Conservation (phyloP, 306 rosid species). For the Clitoria ternatea region DNA sequence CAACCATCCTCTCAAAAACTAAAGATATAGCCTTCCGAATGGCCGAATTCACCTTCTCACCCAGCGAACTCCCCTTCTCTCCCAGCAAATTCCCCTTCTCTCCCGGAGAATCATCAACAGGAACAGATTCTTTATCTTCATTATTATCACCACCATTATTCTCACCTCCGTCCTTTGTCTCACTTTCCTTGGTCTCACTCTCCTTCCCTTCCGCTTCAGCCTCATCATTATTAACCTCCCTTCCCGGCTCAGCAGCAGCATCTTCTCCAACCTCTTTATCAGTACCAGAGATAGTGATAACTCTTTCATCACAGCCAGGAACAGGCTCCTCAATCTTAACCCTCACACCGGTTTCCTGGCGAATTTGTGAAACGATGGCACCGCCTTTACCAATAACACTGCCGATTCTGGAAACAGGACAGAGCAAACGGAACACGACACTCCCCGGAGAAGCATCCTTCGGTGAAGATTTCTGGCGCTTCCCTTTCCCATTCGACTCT, state of each 20-base stretch:
- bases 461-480: conserved; percentile 48
- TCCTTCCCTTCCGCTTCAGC: conserved; percentile 35
- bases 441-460: conserved; percentile 34
- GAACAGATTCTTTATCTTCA: conserved; percentile 40
- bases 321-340: conserved; percentile 68
- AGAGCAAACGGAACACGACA: conserved; percentile 56
- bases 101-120: conserved; percentile 17
- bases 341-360: conserved; percentile 57
- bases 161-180: conserved; percentile 16
- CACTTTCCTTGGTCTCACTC: no score
- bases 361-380: conserved; percentile 49
- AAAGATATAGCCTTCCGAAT: conserved; percentile 59
- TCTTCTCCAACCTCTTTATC: conserved; percentile 50
- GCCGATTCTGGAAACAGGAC: conserved; percentile 53
- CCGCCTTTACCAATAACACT: conserved; percentile 68
- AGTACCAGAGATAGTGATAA: conserved; percentile 43
- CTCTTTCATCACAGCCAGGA: conserved; percentile 75
- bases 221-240: conserved; percentile 43
- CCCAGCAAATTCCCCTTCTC: conserved; percentile 34
- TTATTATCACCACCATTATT: conserved; percentile 26
- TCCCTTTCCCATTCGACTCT: conserved; percentile 57
- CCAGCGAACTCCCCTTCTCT: conserved; percentile 28
- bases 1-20: conserved; percentile 63
- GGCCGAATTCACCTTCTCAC: conserved; percentile 36
- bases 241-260: conserved; percentile 35